phyloP scores from a whole-genome alignment of 208 protist genomes.

The Trichomonas tenax region DNA sequence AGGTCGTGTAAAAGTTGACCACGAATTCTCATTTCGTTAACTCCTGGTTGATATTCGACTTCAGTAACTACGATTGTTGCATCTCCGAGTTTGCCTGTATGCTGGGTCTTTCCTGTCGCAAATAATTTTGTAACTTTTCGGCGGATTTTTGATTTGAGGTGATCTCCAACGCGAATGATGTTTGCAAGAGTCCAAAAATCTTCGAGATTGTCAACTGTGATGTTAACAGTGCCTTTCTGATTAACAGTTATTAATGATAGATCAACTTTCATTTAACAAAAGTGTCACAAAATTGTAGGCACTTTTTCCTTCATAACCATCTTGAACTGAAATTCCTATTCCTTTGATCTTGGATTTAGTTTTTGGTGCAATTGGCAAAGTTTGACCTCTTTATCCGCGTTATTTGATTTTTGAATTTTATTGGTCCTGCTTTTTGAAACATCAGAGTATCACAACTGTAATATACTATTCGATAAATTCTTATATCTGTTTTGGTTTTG shows the following conservation, averaged over 20 bases:
- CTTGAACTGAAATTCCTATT: no score
- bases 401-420: no score
- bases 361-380: no score
- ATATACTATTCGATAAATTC: no score
- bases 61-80: not conserved
- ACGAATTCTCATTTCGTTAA: slow-evolving; percentile 8
- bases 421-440: no score
- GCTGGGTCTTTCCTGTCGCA: not conserved
- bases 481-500: no score
- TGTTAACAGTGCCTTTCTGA: not conserved
- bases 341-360: no score
- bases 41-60: slow-evolving; percentile 7
- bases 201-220: not conserved
- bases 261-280: not conserved
- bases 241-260: not conserved
- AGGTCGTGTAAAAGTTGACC: not conserved
- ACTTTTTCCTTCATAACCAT: not conserved
- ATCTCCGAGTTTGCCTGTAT: not conserved
- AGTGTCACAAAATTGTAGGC: not conserved
- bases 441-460: no score
- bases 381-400: no score
- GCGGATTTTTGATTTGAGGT: not conserved
- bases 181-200: not conserved
- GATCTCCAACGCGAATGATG: not conserved
- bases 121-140: not conserved